Percentiles rank a stretch among this genome's conserved stretches.
These are phyloP conservation scores for Stephania yunnanensis DNA, from an alignment of 164 flowering plant genomes.

Conservation along the genomic window DNA sequence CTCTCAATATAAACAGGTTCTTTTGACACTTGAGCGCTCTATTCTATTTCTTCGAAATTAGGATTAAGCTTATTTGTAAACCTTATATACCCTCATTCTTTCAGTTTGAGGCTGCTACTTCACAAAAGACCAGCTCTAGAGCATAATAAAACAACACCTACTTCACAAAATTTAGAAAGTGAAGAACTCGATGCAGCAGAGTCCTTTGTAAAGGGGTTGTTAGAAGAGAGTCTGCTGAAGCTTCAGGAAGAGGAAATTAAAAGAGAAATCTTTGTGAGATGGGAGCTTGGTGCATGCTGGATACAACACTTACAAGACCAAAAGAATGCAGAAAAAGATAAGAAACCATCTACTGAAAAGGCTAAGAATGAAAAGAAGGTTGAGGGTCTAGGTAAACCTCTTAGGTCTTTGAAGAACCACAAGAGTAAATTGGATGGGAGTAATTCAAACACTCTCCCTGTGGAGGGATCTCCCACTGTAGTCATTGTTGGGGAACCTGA, in stretches of 20 bases:
- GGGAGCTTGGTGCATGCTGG: constrained; percentile 99
- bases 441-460: constrained; percentile 25
- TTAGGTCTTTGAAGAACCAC: constrained; percentile 56
- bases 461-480: constrained; percentile 27
- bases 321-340: constrained; percentile 80
- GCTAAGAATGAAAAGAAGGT: constrained; percentile 73
- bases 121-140: constrained; percentile 49
- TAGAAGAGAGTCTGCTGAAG: constrained; percentile 70
- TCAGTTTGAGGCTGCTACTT: constrained; percentile 86
- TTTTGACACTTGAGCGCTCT: not conserved
- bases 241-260: constrained; percentile 57
- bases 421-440: constrained; percentile 54
- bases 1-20: constrained; percentile 93
- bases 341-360: constrained; percentile 63
- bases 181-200: constrained; percentile 48
- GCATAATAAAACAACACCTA: constrained; percentile 27
- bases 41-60: not conserved
- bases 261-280: constrained; percentile 55
- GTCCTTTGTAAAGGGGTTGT: constrained; percentile 57
- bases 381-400: constrained; percentile 91
- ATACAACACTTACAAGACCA: constrained; percentile 96
- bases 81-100: constrained; percentile 7
- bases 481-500: constrained; percentile 36
- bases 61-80: constrained; percentile 2
- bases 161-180: constrained; percentile 32